These are phyloP conservation scores for Dipteronia dyeriana DNA, from an alignment of 345 rosid species.

Conservation along the genomic window DNA sequence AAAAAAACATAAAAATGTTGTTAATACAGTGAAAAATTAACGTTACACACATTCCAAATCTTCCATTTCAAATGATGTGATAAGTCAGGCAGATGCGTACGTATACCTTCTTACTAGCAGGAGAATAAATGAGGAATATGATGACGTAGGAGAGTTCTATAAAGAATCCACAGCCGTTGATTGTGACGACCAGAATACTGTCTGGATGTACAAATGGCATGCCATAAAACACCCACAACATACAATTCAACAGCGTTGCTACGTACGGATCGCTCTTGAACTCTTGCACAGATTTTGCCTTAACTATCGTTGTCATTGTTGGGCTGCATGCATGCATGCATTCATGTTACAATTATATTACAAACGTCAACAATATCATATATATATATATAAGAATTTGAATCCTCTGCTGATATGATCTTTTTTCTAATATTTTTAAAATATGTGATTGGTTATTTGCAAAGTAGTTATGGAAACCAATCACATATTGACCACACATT, in stretches of 20 bases:
- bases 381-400: too few relatives aligned
- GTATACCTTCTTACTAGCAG: not conserved
- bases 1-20: too few relatives aligned
- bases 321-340: slow-evolving; percentile 44
- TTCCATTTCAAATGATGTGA: too few relatives aligned
- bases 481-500: too few relatives aligned
- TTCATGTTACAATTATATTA: not conserved
- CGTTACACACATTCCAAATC: too few relatives aligned
- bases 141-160: slow-evolving; percentile 52
- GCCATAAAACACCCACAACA: slow-evolving; percentile 74
- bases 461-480: too few relatives aligned
- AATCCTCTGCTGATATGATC: too few relatives aligned
- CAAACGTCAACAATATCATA: too few relatives aligned
- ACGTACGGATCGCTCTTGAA: slow-evolving; percentile 80
- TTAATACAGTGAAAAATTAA: too few relatives aligned
- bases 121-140: slow-evolving; percentile 53
- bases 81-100: too few relatives aligned
- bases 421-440: too few relatives aligned
- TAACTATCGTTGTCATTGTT: slow-evolving; percentile 50
- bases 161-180: slow-evolving; percentile 57
- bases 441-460: too few relatives aligned
- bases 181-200: slow-evolving; percentile 58
- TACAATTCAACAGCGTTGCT: slow-evolving; percentile 67
- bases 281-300: slow-evolving; percentile 49
- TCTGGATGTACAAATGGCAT: slow-evolving; percentile 65